Base-by-base conservation (phyloP, 2,329 filamentous ascomycete species). In the Aspergillus proliferans region DNA sequence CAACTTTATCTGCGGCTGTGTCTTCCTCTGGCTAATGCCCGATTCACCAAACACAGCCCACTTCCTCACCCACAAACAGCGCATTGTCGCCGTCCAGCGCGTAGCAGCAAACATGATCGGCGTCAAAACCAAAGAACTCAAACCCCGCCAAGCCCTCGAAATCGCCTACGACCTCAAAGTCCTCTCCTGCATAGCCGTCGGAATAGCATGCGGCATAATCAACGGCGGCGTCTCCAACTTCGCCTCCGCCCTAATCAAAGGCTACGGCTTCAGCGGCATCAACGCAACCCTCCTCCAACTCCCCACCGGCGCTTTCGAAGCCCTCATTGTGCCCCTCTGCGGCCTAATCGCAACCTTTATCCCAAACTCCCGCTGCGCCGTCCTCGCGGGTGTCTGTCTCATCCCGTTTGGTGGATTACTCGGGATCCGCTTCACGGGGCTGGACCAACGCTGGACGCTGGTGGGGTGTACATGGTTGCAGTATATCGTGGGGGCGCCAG, bases 381-480 rank as follows among this genome's bases (percentile, higher is more conserved):
- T 66, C 30, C 59, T 68, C 9, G 60, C 60, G 3, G 54, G 57
- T 14, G 54, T 66, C 34, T 59, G 56, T 43, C 47, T 66, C 4
- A 59, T 65, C 22, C 64, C 64, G 5, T 60, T 79, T 9, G 75
- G 64, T 1, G 76, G 76, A 0, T 67, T 80, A 0, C 64, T 79
- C 1, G 76, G 77, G 4, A 76, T 80, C 49, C 66, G 74, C 1
- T 71, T 75, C 24, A 78, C 76, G 14, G 56, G 62, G 18, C 61
- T 77, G 3, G 59, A 71, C 18, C 38, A 40, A 4, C 72, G 71
- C 7, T 76, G 76, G 64, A 72, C 71, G 1, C 68, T 80, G 1
- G 75, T 78, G 0, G 76, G 66, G n/a, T 78, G 76, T 55, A 76
- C 74, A 6, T 79, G 77, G 77, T 60, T 80, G 10, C 74, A 78